Percentiles rank a stretch among this genome's conserved stretches.
phyloP scores from a whole-genome alignment of 1,284 basidiomycete species.

The Trichosporon asahii region DNA sequence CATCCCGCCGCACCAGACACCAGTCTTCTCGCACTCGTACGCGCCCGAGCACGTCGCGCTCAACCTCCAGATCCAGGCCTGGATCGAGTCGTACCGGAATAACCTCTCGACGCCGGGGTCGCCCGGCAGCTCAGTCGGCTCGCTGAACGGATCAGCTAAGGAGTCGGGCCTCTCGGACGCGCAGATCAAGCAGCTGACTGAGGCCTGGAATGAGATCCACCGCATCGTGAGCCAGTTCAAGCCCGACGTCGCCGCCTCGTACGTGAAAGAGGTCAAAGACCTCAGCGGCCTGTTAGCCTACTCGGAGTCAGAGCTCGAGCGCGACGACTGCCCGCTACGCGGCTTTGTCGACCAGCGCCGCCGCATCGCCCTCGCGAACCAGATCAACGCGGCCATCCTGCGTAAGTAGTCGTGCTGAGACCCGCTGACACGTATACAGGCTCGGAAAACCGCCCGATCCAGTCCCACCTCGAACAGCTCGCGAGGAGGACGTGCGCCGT shows the following conservation, averaged over 20 bases:
- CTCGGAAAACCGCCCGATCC: constrained; percentile 30
- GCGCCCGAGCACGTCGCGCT: constrained; percentile 42
- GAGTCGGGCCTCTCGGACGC: constrained; percentile 20
- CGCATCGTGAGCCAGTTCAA: constrained; percentile 30
- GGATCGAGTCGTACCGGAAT: constrained; percentile 40
- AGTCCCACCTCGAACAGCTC: constrained; percentile 35
- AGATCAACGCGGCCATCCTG: constrained; percentile 49
- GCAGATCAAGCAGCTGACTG: constrained; percentile 34
- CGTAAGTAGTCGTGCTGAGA: too few species aligned
- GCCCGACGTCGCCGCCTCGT: constrained; percentile 39
- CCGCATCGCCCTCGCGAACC: constrained; percentile 45
- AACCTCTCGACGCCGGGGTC: constrained; percentile 31
- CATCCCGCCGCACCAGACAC: constrained; percentile 24
- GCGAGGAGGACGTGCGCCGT: constrained; percentile 33
- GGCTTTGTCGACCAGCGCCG: constrained; percentile 48
- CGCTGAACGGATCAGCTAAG: constrained; percentile 7
- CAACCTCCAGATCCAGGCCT: constrained; percentile 49
- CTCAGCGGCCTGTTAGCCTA: constrained; percentile 50
- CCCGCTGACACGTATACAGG: constrained; percentile 20
- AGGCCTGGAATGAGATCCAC: constrained; percentile 25
- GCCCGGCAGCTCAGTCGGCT: constrained; percentile 18
- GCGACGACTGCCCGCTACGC: constrained; percentile 36
- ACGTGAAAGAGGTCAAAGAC: constrained; percentile 49
- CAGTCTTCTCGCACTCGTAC: constrained; percentile 32
- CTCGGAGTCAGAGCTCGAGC: constrained; percentile 40